phyloP scores from a whole-genome alignment of 257 asterid species.

The Nicotiana sylvestris region DNA sequence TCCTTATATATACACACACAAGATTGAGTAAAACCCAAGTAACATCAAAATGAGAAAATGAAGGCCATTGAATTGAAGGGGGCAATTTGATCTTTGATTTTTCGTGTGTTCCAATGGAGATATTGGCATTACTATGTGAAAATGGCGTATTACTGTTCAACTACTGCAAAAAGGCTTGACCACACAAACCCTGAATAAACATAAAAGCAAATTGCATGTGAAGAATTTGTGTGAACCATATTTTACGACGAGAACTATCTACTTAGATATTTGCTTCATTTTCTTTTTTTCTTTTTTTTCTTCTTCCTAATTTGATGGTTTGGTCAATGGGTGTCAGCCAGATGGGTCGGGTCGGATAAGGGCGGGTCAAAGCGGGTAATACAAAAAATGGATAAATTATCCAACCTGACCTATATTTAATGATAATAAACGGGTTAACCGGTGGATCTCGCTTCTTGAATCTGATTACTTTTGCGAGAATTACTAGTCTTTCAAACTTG shows the following conservation, averaged over 20 bases:
- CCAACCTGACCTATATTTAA: too few species aligned
- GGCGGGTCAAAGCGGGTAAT: too few species aligned
- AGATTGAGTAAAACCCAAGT: neutral
- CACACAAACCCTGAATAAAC: neutral
- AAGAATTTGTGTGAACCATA: constrained; percentile 37
- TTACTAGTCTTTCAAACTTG: too few species aligned
- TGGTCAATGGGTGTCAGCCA: too few species aligned
- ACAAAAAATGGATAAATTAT: too few species aligned
- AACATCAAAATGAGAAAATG: constrained; percentile 13
- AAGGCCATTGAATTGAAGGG: constrained; percentile 18
- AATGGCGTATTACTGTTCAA: neutral
- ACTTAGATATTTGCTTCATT: neutral
- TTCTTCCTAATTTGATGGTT: neutral
- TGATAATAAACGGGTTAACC: too few species aligned
- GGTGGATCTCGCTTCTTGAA: too few species aligned
- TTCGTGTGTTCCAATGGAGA: neutral
- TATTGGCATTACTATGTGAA: constrained; percentile 7
- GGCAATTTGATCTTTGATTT: constrained; percentile 7
- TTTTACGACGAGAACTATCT: neutral
- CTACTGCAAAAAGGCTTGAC: neutral
- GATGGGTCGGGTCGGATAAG: too few species aligned
- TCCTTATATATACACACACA: neutral
- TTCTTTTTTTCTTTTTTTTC: neutral
- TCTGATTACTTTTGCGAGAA: too few species aligned
- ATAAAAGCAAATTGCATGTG: neutral